Conservation (phyloP, 805 yeast species). For the Saccharomyces cerevisiae region DNA sequence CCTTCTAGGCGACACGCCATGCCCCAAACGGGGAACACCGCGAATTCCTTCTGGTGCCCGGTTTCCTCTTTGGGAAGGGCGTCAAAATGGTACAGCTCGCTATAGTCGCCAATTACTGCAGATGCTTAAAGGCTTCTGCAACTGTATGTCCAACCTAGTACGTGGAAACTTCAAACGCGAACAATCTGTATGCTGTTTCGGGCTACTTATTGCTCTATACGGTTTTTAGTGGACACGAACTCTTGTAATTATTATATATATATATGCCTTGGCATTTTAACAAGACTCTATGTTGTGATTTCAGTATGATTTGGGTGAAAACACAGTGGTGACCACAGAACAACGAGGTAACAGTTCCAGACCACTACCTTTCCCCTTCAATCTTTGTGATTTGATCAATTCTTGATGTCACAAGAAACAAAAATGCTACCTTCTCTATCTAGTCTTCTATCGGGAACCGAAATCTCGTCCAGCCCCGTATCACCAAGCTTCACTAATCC, state of each 20-base stretch:
- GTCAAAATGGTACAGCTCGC: not conserved
- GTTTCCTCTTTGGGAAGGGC: not conserved
- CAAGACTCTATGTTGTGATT: not conserved
- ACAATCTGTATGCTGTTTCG: not conserved
- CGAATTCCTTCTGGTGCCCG: not conserved
- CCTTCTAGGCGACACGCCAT: not conserved
- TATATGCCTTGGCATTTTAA: not conserved
- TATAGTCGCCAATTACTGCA: not conserved
- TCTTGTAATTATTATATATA: not conserved
- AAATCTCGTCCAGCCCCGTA: constrained; percentile 11
- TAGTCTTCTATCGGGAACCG: constrained; percentile 9
- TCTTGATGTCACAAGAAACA: constrained; percentile 1
- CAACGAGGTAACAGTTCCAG: not conserved
- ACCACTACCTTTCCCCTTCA: not conserved
- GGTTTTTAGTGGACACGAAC: not conserved
- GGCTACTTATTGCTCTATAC: not conserved
- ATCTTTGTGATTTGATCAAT: not conserved
- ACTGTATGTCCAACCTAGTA: not conserved
- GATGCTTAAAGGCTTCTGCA: not conserved
- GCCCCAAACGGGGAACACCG: not conserved
- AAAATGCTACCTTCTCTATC: constrained; percentile 20
- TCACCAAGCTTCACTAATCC: constrained; percentile 17
- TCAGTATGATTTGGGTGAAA: not conserved
- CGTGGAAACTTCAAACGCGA: not conserved
- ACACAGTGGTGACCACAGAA: not conserved